Conservation (phyloP, 345 rosid species). For the Hibiscus trionum region DNA sequence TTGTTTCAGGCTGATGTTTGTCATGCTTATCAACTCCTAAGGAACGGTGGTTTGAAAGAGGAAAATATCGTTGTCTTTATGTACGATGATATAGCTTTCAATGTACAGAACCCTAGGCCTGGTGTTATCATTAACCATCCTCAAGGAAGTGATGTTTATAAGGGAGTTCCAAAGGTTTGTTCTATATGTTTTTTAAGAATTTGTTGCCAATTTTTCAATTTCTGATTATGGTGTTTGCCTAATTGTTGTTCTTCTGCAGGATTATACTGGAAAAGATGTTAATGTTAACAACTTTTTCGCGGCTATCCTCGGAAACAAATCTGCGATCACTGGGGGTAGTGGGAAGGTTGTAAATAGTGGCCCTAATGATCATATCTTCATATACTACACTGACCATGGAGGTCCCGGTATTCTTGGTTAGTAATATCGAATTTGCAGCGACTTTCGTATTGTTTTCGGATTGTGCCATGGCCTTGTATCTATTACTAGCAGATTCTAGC, state of each 20-base stretch:
- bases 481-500: too few species aligned
- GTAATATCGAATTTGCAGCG: slow-evolving; percentile 20
- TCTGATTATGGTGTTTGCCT: background rate
- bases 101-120: slow-evolving; percentile 74
- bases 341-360: slow-evolving; percentile 92
- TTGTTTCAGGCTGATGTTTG: slow-evolving; percentile 68
- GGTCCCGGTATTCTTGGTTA: slow-evolving; percentile 94
- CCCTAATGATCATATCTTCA: slow-evolving; percentile 86
- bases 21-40: slow-evolving; percentile 91
- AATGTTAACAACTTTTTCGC: slow-evolving; percentile 70
- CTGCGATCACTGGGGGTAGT: slow-evolving; percentile 76
- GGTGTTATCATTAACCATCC: slow-evolving; percentile 79
- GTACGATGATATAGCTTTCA: slow-evolving; percentile 84
- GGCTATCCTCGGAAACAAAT: slow-evolving; percentile 73
- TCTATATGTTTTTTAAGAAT: background rate
- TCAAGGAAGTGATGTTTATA: slow-evolving; percentile 71
- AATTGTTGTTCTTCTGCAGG: slow-evolving; percentile 37
- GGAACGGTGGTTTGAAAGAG: slow-evolving; percentile 82
- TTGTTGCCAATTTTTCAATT: background rate
- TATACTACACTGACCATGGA: slow-evolving; percentile 81
- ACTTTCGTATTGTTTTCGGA: background rate
- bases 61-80: slow-evolving; percentile 89
- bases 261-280: slow-evolving; percentile 78
- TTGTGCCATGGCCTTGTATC: too few species aligned
- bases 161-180: slow-evolving; percentile 84